Percentiles rank a stretch among this genome's conserved stretches.
phyloP scores from a whole-genome alignment of 1,284 basidiomycete species.

The Microbotryum intermedium region DNA sequence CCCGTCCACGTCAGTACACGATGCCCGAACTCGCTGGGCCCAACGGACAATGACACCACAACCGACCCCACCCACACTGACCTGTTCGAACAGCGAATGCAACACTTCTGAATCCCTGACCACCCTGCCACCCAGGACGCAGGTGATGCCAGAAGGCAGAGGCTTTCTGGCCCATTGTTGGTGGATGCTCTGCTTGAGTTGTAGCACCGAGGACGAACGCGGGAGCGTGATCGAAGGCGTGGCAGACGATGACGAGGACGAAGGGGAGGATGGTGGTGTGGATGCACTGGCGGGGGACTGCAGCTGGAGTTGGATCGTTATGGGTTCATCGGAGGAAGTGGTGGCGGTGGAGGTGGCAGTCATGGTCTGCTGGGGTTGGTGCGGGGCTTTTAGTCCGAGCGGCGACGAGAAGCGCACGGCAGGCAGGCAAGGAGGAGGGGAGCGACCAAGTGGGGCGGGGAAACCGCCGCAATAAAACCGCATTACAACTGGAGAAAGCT shows the following conservation, averaged over 20 bases:
- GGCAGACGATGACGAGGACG: not conserved
- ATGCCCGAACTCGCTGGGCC: not conserved
- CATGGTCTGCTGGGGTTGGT: too few relatives aligned
- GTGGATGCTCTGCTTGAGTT: conserved; percentile 12
- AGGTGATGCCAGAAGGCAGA: not conserved
- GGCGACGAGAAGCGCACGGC: too few relatives aligned
- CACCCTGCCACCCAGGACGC: conserved; percentile 14
- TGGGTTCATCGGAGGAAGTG: too few relatives aligned
- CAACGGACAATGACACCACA: too few relatives aligned
- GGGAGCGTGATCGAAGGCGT: not conserved
- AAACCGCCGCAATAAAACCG: too few relatives aligned
- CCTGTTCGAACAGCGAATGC: not conserved
- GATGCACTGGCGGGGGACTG: not conserved
- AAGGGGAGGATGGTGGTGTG: not conserved
- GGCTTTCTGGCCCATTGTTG: conserved; percentile 15
- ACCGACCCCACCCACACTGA: not conserved
- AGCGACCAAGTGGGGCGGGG: too few relatives aligned
- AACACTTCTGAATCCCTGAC: conserved; percentile 15
- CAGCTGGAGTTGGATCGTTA: too few relatives aligned
- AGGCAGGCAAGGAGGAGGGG: too few relatives aligned
- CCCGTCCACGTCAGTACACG: not conserved
- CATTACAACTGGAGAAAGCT: too few relatives aligned
- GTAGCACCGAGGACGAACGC: not conserved
- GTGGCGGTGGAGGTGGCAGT: too few relatives aligned
- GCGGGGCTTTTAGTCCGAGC: too few relatives aligned